These are phyloP conservation scores for Hyphopichia pseudoburtonii DNA, from an alignment of 1,139 yeast genomes.

Conservation along the genomic window DNA sequence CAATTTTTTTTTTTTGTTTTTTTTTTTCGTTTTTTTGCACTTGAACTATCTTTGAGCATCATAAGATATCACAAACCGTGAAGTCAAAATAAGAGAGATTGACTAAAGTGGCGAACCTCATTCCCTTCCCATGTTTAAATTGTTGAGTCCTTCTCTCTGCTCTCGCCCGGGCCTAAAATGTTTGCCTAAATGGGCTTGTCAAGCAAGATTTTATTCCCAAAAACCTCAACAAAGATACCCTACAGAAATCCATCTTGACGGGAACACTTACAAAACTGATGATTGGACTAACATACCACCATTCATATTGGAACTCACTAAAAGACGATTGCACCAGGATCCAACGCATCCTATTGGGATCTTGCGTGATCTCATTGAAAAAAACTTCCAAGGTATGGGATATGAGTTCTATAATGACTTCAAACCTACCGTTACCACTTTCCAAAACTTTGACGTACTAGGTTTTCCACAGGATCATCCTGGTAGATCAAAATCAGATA, in stretches of 20 bases:
- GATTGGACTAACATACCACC: constrained; percentile 87
- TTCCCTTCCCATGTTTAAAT: no score
- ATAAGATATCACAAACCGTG: no score
- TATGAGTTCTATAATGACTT: constrained; percentile 81
- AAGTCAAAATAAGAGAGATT: no score
- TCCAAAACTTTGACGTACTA: constrained; percentile 84
- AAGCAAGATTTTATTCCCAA: background rate
- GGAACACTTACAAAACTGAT: constrained; percentile 58
- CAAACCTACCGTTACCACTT: constrained; percentile 78
- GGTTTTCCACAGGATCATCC: constrained; percentile 94
- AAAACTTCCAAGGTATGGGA: constrained; percentile 62
- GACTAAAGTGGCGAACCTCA: no score
- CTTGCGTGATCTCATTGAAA: constrained; percentile 70
- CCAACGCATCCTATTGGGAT: constrained; percentile 89
- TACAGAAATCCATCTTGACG: constrained; percentile 44
- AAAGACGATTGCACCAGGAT: constrained; percentile 70
- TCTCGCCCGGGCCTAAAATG: no score
- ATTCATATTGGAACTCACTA: constrained; percentile 65
- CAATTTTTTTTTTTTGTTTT: no score
- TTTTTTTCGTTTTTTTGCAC: no score
- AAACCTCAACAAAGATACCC: constrained; percentile 17
- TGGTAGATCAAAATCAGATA: constrained; percentile 89
- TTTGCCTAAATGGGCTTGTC: no score
- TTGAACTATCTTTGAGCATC: no score
- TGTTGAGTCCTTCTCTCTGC: no score